Evolutionary conservation across 164 flowering plant genomes (phyloP).

Genomic region (Tinospora cordifolia): DNA sequence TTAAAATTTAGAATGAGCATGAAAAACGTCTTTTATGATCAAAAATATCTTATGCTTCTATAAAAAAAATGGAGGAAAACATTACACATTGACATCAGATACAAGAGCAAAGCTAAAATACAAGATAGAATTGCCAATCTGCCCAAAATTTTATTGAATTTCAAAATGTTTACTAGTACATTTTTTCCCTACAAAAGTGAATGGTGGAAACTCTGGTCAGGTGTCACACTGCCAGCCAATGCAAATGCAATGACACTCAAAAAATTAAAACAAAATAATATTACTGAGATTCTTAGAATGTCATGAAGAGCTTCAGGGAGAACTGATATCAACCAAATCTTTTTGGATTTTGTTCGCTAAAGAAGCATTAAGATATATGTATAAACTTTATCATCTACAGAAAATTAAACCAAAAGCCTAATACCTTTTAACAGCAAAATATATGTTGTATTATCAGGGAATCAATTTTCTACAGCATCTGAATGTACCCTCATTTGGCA

Average conservation of each 20-base stretch:
- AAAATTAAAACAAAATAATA: too few species aligned
- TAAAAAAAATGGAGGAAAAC: neutral
- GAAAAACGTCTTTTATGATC: neutral
- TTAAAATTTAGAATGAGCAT: neutral
- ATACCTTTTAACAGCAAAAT: neutral
- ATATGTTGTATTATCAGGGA: neutral
- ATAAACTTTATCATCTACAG: too few species aligned
- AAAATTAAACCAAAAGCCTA: too few species aligned
- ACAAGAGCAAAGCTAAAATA: neutral
- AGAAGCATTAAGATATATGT: too few species aligned
- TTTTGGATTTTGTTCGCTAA: too few species aligned
- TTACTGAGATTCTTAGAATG: too few species aligned
- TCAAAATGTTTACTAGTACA: neutral
- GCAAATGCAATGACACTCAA: too few species aligned
- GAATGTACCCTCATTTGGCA: too few species aligned
- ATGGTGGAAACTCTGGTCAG: neutral
- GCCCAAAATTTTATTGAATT: neutral
- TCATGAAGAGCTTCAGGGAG: too few species aligned
- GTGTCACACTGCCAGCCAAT: too few species aligned
- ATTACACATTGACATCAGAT: neutral
- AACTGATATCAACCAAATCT: too few species aligned
- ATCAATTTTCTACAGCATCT: too few species aligned
- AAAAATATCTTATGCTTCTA: neutral
- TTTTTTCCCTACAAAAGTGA: neutral
- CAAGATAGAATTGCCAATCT: neutral